phyloP scores from a whole-genome alignment of 2,329 filamentous ascomycete species.

The Ilyonectria mors-panacis region DNA sequence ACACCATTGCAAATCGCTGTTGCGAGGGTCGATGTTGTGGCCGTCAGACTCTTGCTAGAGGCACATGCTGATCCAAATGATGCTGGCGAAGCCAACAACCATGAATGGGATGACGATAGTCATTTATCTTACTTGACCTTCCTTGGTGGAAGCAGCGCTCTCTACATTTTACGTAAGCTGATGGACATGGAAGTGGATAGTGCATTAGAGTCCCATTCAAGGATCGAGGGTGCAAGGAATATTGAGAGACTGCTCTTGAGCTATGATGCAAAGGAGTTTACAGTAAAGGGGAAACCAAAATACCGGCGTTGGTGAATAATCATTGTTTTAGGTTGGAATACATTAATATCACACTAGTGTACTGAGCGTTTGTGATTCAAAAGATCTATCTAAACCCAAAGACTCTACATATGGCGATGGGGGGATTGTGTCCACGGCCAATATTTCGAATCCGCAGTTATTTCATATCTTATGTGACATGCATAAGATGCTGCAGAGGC shows the following conservation, averaged over 20 bases:
- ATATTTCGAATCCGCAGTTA: too few relatives aligned
- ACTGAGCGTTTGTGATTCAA: too few relatives aligned
- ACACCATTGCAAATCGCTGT: slow-evolving; percentile 14
- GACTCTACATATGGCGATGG: too few relatives aligned
- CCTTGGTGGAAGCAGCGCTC: background rate
- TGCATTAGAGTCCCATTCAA: too few relatives aligned
- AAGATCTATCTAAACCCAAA: too few relatives aligned
- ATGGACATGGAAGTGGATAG: background rate
- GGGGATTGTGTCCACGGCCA: too few relatives aligned
- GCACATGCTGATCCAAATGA: slow-evolving; percentile 1
- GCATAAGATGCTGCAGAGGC: too few relatives aligned
- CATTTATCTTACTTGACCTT: background rate
- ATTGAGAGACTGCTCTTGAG: background rate
- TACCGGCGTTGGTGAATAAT: too few relatives aligned
- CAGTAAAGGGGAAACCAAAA: background rate
- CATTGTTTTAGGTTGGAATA: too few relatives aligned
- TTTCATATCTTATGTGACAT: too few relatives aligned
- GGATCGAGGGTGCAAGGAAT: background rate
- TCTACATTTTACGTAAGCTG: background rate
- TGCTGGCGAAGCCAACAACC: background rate
- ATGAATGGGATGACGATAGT: background rate
- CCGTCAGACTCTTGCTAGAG: background rate
- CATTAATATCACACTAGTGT: too few relatives aligned
- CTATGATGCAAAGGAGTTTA: background rate
- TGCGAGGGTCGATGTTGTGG: background rate